Evolutionary conservation across 2,329 filamentous ascomycete species (phyloP).

Genomic region (Rutstroemia sp.): DNA sequence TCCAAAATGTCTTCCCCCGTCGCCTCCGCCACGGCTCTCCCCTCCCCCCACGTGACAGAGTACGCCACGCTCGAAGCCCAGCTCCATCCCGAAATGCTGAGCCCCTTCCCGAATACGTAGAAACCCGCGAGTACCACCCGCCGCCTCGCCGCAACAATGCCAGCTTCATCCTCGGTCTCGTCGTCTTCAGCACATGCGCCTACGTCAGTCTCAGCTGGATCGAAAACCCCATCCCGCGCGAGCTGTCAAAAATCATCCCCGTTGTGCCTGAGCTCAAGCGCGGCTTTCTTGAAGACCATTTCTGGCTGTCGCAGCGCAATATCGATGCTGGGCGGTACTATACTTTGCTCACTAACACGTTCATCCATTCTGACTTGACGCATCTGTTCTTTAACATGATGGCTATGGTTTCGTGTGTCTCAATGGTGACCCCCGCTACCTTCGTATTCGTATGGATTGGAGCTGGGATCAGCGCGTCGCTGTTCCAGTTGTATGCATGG

Average conservation of each 20-base stretch:
- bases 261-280: not conserved
- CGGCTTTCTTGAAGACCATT: not conserved
- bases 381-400: slow-evolving; percentile 4
- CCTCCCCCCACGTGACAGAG: no score
- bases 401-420: not conserved
- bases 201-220: no score
- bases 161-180: no score
- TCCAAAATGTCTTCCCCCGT: no score
- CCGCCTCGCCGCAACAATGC: no score
- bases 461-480: not conserved
- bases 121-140: no score
- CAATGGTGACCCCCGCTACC: not conserved
- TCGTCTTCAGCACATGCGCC: no score
- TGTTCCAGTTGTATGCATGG: not conserved
- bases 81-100: no score
- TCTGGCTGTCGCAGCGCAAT: not conserved
- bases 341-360: not conserved
- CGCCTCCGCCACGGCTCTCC: no score
- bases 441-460: slow-evolving; percentile 2
- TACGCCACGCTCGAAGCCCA: no score
- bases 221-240: no score
- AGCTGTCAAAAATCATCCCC: not conserved
- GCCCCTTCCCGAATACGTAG: no score
- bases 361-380: not conserved
- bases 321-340: not conserved